Percentiles rank a stretch among this genome's conserved stretches.
phyloP scores from a whole-genome alignment of 176 grass and related monocot genomes.

The Bromus sterilis region DNA sequence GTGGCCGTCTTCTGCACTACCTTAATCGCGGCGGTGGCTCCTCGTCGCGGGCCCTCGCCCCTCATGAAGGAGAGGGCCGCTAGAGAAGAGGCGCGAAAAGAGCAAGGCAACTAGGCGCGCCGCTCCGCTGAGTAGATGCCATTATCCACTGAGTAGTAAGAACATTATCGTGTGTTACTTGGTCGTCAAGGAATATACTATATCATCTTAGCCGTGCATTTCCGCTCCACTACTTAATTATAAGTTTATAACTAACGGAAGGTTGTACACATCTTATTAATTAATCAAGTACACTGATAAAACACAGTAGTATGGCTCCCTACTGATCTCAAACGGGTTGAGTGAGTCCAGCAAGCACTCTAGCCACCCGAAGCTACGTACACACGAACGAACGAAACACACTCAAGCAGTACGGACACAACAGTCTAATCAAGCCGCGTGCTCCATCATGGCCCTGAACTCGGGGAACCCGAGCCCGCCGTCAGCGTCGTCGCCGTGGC shows the following conservation, averaged over 20 bases:
- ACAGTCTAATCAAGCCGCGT: constrained; percentile 6
- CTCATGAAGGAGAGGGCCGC: no score
- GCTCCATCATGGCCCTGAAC: constrained; percentile 67
- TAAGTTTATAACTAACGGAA: not conserved
- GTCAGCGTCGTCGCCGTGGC: constrained; percentile 53
- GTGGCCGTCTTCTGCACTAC: no score
- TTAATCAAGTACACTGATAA: not conserved
- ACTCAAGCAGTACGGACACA: not conserved
- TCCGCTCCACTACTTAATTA: no score
- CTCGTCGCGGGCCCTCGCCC: no score
- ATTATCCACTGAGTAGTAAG: no score
- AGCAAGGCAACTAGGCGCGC: no score
- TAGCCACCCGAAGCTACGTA: not conserved
- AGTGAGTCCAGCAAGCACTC: not conserved
- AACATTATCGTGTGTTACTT: no score
- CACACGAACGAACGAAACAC: not conserved
- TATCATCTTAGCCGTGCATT: no score
- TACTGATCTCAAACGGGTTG: not conserved
- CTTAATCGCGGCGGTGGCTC: no score
- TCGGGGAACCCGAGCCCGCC: constrained; percentile 52
- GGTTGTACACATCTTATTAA: not conserved
- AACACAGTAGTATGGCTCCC: not conserved
- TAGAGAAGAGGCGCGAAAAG: no score
- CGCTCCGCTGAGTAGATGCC: no score
- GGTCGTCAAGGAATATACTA: no score